Conservation (phyloP, 2,329 filamentous ascomycete genomes). For the Nigrograna mackinnonii region DNA sequence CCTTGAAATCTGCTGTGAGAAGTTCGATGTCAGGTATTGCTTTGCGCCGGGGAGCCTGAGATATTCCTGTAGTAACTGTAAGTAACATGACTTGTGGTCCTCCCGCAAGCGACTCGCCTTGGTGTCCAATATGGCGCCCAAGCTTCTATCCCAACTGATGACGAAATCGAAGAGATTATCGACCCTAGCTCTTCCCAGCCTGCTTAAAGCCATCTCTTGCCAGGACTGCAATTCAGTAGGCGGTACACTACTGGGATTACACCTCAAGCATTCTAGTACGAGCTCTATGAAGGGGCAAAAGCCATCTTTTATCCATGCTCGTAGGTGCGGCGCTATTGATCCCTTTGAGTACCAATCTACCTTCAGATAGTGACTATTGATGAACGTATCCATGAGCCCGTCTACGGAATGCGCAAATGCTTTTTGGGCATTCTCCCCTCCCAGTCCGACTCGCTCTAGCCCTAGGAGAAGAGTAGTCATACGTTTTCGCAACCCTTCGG, state of each 20-base stretch:
- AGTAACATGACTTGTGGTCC: not conserved
- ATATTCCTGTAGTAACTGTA: constrained; percentile 52
- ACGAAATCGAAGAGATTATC: constrained; percentile 79
- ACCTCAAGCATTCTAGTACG: constrained; percentile 53
- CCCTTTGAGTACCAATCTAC: constrained; percentile 62
- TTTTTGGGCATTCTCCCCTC: constrained; percentile 70
- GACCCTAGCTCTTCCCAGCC: constrained; percentile 70
- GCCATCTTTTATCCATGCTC: constrained; percentile 69
- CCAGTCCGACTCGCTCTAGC: constrained; percentile 67
- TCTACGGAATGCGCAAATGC: constrained; percentile 75
- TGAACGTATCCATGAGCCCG: constrained; percentile 64
- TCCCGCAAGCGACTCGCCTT: constrained; percentile 43
- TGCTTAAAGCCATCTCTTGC: constrained; percentile 70
- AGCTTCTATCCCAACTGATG: constrained; percentile 72
- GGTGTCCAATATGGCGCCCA: constrained; percentile 74
- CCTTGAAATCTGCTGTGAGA: constrained; percentile 66
- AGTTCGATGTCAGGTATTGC: constrained; percentile 70
- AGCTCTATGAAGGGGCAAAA: constrained; percentile 68
- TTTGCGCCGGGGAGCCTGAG: constrained; percentile 71
- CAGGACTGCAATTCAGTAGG: constrained; percentile 63
- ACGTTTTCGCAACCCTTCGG: constrained; percentile 49
- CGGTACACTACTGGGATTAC: constrained; percentile 27
- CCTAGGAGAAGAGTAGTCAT: constrained; percentile 62
- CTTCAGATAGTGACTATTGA: constrained; percentile 62
- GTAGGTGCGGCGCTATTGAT: constrained; percentile 62